phyloP scores from a whole-genome alignment of 495 filamentous ascomycete species.

The Aspergillus mulundensis region DNA sequence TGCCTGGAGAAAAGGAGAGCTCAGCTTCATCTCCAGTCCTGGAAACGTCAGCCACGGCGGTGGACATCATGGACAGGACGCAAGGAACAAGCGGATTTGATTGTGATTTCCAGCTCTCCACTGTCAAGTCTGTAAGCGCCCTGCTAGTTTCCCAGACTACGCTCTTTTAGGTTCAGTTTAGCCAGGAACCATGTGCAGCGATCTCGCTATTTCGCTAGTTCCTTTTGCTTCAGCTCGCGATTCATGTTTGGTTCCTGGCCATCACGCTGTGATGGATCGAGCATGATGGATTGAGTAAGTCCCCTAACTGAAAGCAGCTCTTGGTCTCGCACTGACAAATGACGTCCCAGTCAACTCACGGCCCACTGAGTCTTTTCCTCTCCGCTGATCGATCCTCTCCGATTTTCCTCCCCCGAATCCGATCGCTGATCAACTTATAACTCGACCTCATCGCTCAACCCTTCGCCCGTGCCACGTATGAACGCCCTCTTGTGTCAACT shows the following conservation, averaged over 20 bases:
- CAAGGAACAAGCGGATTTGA: not conserved
- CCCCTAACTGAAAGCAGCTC: not conserved
- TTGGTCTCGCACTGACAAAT: not conserved
- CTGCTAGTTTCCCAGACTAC: constrained; percentile 3
- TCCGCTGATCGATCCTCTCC: not conserved
- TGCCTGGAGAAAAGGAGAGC: not conserved
- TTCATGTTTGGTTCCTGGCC: not conserved
- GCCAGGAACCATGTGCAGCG: constrained; percentile 8
- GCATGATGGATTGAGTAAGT: too few relatives aligned
- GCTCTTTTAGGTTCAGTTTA: not conserved
- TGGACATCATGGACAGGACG: not conserved
- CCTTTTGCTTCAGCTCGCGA: not conserved
- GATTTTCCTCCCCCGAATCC: not conserved
- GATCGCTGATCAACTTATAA: constrained; percentile 5
- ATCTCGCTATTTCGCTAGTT: not conserved
- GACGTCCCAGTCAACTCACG: not conserved
- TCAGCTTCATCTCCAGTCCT: not conserved
- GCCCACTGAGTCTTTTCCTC: not conserved
- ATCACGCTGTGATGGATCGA: not conserved
- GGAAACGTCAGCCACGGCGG: too few relatives aligned
- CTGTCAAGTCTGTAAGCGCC: not conserved
- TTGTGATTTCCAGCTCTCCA: not conserved
- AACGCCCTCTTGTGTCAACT: constrained; percentile 6
- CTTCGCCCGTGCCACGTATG: constrained; percentile 18
- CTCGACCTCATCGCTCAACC: constrained; percentile 9